Evolutionary conservation across 495 filamentous ascomycete genomes (phyloP).

Genomic region (Diplogelasinospora grovesii): DNA sequence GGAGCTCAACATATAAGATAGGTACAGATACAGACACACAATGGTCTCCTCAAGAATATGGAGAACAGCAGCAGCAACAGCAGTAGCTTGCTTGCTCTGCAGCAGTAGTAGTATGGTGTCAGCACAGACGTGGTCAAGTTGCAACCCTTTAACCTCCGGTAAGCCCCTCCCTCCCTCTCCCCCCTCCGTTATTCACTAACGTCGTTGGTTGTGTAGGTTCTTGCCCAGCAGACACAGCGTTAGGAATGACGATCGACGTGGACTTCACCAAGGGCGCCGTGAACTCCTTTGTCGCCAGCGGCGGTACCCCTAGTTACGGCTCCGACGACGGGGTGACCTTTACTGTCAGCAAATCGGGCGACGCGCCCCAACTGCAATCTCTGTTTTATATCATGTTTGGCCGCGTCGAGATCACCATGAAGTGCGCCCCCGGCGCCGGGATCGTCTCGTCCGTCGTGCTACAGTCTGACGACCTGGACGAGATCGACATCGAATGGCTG

Average conservation of each 20-base stretch:
- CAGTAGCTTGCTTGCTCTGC: conserved; percentile 11
- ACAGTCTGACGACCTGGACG: conserved; percentile 85
- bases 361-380: conserved; percentile 71
- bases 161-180: conserved; percentile 4
- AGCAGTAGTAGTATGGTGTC: conserved; percentile 6
- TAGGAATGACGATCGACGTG: conserved; percentile 69
- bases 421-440: conserved; percentile 62
- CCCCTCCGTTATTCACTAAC: not conserved
- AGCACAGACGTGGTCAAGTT: conserved; percentile 28
- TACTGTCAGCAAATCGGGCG: conserved; percentile 73
- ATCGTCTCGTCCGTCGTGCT: conserved; percentile 82
- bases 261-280: conserved; percentile 73
- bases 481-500: conserved; percentile 89
- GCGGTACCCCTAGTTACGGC: conserved; percentile 60
- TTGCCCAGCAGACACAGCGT: conserved; percentile 74
- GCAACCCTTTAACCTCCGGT: conserved; percentile 25
- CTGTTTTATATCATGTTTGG: conserved; percentile 85
- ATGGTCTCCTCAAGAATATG: conserved; percentile 14
- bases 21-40: too few relatives aligned
- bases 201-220: not conserved
- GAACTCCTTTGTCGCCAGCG: conserved; percentile 60
- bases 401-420: conserved; percentile 63
- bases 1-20: too few relatives aligned
- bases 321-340: conserved; percentile 75
- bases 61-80: conserved; percentile 12